Base-by-base conservation (phyloP, 2,329 filamentous ascomycete genomes). In the Ceratocystis eucalypticola region DNA sequence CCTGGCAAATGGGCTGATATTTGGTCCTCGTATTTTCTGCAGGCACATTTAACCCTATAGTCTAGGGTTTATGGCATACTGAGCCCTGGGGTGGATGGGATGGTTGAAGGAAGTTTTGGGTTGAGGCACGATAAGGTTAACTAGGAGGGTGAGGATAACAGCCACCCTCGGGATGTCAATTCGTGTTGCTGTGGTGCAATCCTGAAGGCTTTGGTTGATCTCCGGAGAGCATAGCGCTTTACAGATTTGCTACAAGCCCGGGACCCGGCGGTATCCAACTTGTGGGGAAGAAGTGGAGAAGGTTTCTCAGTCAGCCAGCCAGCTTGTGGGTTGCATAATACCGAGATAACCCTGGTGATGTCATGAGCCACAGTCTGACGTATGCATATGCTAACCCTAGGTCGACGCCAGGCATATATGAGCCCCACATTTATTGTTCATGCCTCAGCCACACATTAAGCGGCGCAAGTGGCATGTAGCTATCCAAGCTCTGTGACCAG, bases 1-100 rank as follows among this genome's bases (percentile, higher is more conserved):
- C 46, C 22, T 17, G 12, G 17, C n/a, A 3, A 57, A 41, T 66
- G 65, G 65, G 59, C 65, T 66, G 65, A 66, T 63, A 5, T 37
- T 30, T 25, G 28, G 10, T 2, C 22, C 28, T 30, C 28, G 30
- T 17, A 22, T 10, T 50, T n/a, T n/a, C 48, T 48, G 17, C n/a
- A 25, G 45, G 45, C 4, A 5, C 8, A 1, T 15, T 17, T 53
- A 25, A 53, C 48, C 48, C 48, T 53, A 53, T 0, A 5, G 1
- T 8, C 25, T 28, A 53, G 48, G 48, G 48, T 53, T 4, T 4
- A 1, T 3, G 1, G 3, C 37, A 37, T 12, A 37, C 12, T 53
- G n/a, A 5, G 2, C 25, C 17, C 22, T 50, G 48, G 20, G 7
- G n/a, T 25, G 48, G 20, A 17, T 50, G 46, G 22, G 17, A 50